Evolutionary conservation across 352 stramenopile species (phyloP).

Genomic region (Globisporangium ultimum): DNA sequence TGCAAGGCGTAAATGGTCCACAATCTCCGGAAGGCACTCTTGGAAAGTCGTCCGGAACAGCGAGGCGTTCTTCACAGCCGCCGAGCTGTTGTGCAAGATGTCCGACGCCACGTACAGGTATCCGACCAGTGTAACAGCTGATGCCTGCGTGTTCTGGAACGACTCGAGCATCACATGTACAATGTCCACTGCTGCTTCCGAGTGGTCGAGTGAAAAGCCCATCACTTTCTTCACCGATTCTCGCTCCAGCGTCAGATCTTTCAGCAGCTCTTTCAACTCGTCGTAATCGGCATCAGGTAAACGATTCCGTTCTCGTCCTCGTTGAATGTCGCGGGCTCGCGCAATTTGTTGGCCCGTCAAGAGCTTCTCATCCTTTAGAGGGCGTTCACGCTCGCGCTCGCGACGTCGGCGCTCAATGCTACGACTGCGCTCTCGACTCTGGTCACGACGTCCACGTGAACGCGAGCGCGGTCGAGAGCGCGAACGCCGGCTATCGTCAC

Average conservation of each 20-base stretch:
- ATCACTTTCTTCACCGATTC: constrained; percentile 69
- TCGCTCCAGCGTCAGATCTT: constrained; percentile 52
- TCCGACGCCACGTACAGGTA: constrained; percentile 85
- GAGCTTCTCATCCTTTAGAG: constrained; percentile 16
- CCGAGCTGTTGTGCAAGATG: constrained; percentile 89
- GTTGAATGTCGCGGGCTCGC: constrained; percentile 58
- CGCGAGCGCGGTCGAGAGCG: constrained; percentile 5
- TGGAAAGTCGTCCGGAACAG: constrained; percentile 87
- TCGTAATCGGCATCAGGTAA: constrained; percentile 53
- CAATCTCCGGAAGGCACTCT: constrained; percentile 70
- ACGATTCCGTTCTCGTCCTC: constrained; percentile 48
- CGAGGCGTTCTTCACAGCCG: constrained; percentile 85
- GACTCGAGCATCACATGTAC: constrained; percentile 42
- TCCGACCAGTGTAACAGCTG: constrained; percentile 48
- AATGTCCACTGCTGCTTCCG: constrained; percentile 68
- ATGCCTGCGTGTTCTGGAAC: constrained; percentile 37
- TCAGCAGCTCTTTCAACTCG: constrained; percentile 43
- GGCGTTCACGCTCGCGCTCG: neutral
- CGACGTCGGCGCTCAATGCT: neutral
- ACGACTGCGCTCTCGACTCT: constrained; percentile 3
- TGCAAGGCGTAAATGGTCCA: constrained; percentile 45
- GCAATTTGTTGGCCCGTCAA: constrained; percentile 76
- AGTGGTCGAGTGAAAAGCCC: constrained; percentile 80
- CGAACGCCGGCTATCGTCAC: constrained; percentile 5
- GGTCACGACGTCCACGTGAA: constrained; percentile 5